Percentiles rank a stretch among this genome's conserved stretches.
Evolutionary conservation across 352 stramenopile species (phyloP).

Genomic region (Phytophthora boehmeriae): DNA sequence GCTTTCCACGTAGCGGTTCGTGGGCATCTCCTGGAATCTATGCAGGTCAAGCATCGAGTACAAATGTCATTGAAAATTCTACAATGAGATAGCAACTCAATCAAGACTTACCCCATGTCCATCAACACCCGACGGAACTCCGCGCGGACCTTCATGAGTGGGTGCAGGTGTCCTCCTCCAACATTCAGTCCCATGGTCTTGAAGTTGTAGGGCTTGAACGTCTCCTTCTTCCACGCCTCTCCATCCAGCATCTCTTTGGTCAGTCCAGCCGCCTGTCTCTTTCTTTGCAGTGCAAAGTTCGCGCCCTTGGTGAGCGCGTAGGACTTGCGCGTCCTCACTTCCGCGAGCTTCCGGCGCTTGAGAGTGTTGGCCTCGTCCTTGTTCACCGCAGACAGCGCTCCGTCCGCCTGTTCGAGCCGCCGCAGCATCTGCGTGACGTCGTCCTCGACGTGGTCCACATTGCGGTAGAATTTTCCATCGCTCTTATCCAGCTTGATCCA

Average conservation of each 20-base stretch:
- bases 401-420: constrained; percentile 67
- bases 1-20: constrained; percentile 98
- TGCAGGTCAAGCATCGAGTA: background rate
- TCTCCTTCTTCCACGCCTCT: constrained; percentile 94
- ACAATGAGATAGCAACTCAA: constrained; percentile 1
- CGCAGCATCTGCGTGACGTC: constrained; percentile 86
- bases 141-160: constrained; percentile 96
- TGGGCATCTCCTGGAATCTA: constrained; percentile 99
- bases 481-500: constrained; percentile 96
- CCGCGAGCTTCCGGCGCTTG: constrained; percentile 84
- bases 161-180: constrained; percentile 97
- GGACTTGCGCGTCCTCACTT: constrained; percentile 92
- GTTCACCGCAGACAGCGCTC: constrained; percentile 70
- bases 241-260: constrained; percentile 99
- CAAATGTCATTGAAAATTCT: constrained; percentile 1
- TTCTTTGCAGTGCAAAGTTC: constrained; percentile 93
- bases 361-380: constrained; percentile 79
- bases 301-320: constrained; percentile 94
- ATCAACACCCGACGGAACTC: constrained; percentile 99
- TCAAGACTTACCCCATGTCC: constrained; percentile 96
- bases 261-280: constrained; percentile 97
- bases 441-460: constrained; percentile 68
- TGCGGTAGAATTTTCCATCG: constrained; percentile 87
- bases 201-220: constrained; percentile 99
- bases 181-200: constrained; percentile 95